Evolutionary conservation across 257 asterid genomes (phyloP), one percentile per base, ranked within the genome.

Genomic region (Penstemon eatonii): DNA sequence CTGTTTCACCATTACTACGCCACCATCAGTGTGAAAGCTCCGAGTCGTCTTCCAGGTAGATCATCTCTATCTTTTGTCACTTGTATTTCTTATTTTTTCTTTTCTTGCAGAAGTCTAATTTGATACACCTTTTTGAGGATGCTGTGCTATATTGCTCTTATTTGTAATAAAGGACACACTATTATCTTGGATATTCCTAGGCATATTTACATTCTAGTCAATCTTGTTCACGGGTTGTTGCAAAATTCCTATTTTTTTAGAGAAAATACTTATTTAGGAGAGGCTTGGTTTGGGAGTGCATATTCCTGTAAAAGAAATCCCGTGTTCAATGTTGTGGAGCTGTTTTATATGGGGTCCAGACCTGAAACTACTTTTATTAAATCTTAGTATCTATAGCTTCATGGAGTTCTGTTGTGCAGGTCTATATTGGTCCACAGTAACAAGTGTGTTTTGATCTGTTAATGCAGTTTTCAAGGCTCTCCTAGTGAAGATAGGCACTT

Each of bases 31-130:
- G 83, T 57, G 97, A 87, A 72, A 86, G 95, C 81, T 89, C 96
- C 1, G 99, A 91, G 73, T 91, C 96, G 77, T 87, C 96, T 54
- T 72, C 86, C 53, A 89, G 99, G 99, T 91, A 82, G 58, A 49
- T 56, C 38, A 66, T 65, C 64, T 64, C 58, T 71, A 9, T 40
- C 70, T 18, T 72, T 60, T 55, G 66, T 37, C 63, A 56, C 67
- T 54, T 54, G 52, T 55, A 60, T 65, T 70, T 6, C 61, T 18
- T 42, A 12, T 76, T 63, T 11, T 25, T 25, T 25, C 33, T 53
- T 51, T 41, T 56, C 52, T 33, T 78, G 72, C 52, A 39, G 45
- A 65, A 46, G 45, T 19, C 55, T 11, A 64, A 19, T 65, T 12
- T 70, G 39, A 59, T 49, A 18, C 68, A 10, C 49, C 51, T 25